Evolutionary conservation across 2,329 filamentous ascomycete genomes (phyloP), one percentile per base, ranked within the genome.

Genomic region (Coccinonectria pachysandricola): DNA sequence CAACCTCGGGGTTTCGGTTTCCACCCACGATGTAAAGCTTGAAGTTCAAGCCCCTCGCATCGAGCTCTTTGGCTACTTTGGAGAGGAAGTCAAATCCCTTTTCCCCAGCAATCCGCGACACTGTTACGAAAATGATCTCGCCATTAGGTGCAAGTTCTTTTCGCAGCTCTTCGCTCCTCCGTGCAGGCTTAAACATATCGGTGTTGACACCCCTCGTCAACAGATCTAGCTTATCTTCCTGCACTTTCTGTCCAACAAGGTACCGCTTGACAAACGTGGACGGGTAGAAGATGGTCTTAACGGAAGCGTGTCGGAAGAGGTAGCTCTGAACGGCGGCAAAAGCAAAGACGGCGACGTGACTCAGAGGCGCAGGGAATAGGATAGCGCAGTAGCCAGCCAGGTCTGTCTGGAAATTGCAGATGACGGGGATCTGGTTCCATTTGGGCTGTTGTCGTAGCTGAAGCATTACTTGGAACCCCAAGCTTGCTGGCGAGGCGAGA

Each of bases 331-430:
- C 74, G 2, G 64, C 54, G 10, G 68, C 64, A 29, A 81, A 70
- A 8, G 76, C 58, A 49, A 66, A 74, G 23, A 75, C 72, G 4
- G 73, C 75, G 30, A 77, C 62, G 8, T 54, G 53, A 40, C 72
- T 71, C 11, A 83, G 57, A 0, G 72, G 74, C 2, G 61, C 55
- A 0, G 76, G 74, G 34, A 83, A 78, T n/a, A 83, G 57, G 26
- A 82, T 79, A 24, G 69, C 64, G 42, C 73, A 76, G 48, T 82
- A 83, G 2, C 75, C 75, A 0, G 74, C 71, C 7, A 83, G 56
- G 45, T 82, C 77, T 1, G 77, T 83, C 50, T 82, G 77, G 38
- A 80, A 82, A 49, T 81, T 83, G 47, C 76, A 68, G 21, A 81
- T 60, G 2, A 79, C 58, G 3, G 69, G 69, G 1, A 75, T 65